These are phyloP conservation scores for Dryas drummondii DNA, from an alignment of 306 rosid genomes.

Conservation along the genomic window DNA sequence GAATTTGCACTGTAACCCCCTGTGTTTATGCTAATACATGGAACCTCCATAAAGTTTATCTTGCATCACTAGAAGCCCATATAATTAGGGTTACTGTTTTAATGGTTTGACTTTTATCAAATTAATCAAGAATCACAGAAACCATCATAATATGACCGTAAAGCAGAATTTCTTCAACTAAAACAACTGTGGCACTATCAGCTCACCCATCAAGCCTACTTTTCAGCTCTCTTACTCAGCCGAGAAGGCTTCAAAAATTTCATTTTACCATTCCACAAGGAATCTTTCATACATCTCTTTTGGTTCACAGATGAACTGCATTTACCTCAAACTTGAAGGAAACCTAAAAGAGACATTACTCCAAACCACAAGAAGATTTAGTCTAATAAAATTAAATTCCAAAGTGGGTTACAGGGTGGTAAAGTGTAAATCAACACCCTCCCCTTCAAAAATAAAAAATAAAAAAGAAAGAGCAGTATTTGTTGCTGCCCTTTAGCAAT, in stretches of 20 bases:
- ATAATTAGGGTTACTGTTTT: not conserved
- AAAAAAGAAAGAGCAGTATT: no score
- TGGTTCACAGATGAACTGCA: not conserved
- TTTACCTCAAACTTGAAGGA: constrained; percentile 1
- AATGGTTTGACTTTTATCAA: not conserved
- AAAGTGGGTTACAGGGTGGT: no score
- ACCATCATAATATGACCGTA: not conserved
- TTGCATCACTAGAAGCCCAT: not conserved
- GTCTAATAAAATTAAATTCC: not conserved
- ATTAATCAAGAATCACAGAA: not conserved
- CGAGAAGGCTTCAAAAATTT: not conserved
- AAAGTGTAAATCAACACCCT: no score
- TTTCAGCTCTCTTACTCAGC: not conserved
- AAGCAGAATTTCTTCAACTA: not conserved
- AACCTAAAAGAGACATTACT: not conserved
- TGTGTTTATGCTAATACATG: no score
- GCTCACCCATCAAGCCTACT: not conserved
- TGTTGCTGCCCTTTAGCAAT: no score
- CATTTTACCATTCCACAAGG: not conserved
- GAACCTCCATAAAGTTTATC: not conserved
- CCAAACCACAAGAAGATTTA: not conserved
- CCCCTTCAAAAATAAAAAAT: no score
- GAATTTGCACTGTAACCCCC: not conserved
- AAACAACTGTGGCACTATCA: not conserved
- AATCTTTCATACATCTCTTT: constrained; percentile 2